Evolutionary conservation across 2,329 filamentous ascomycete species (phyloP).

Genomic region (Pseudogymnoascus sp.): DNA sequence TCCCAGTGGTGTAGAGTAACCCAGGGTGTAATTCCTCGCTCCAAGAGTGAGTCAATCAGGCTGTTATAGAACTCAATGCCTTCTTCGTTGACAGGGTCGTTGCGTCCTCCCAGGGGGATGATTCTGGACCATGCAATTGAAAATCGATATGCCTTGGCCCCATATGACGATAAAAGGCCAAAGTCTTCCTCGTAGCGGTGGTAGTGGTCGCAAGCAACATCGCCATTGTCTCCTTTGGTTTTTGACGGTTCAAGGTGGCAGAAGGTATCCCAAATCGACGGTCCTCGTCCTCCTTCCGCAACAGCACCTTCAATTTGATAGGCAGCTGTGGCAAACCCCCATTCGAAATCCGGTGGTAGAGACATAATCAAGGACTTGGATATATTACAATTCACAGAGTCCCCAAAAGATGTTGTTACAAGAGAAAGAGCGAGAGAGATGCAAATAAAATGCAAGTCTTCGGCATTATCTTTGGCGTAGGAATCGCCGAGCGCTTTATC

Average conservation of each 20-base stretch:
- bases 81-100: slow-evolving; percentile 37
- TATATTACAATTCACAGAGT: background rate
- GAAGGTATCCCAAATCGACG: slow-evolving; percentile 32
- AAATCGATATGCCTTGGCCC: slow-evolving; percentile 35
- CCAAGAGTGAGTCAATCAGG: slow-evolving; percentile 35
- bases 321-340: slow-evolving; percentile 35
- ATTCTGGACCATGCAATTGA: slow-evolving; percentile 41
- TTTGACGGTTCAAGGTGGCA: slow-evolving; percentile 27
- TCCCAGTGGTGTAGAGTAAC: slow-evolving; percentile 40
- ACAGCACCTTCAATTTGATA: slow-evolving; percentile 38
- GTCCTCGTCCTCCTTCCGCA: slow-evolving; percentile 32
- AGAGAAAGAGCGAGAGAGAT: background rate
- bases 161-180: slow-evolving; percentile 31
- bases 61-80: slow-evolving; percentile 41
- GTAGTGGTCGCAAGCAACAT: slow-evolving; percentile 42
- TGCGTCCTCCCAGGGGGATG: slow-evolving; percentile 37
- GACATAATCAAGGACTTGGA: slow-evolving; percentile 2
- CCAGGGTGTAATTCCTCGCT: slow-evolving; percentile 36
- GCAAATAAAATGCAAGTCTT: background rate
- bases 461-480: background rate
- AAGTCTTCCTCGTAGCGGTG: slow-evolving; percentile 43
- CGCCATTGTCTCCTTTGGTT: slow-evolving; percentile 32
- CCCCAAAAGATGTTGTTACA: background rate
- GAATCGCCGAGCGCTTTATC: background rate
- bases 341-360: slow-evolving; percentile 33